A percentile compares a stretch with the other conserved stretches of the same genome.
phyloP scores from a whole-genome alignment of 768 basidiomycete species.

The Suillus hirtellus region DNA sequence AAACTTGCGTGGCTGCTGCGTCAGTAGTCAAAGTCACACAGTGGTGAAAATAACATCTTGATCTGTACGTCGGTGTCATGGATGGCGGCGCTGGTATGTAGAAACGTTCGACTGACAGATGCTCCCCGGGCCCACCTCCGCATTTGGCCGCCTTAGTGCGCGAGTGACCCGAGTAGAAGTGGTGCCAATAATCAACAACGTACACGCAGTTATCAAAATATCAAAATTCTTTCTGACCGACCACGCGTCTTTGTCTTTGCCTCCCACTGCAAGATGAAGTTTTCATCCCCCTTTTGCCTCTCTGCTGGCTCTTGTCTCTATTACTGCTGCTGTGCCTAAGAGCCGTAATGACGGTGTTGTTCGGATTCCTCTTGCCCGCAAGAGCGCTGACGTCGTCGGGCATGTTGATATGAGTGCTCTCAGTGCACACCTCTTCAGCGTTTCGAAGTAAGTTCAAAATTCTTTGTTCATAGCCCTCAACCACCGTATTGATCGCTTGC shows the following conservation, averaged over 20 bases:
- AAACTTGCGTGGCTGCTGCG: background rate
- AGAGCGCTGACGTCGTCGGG: background rate
- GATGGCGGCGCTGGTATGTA: background rate
- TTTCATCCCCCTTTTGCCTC: background rate
- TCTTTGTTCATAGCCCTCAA: background rate
- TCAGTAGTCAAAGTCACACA: background rate
- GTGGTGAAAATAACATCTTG: background rate
- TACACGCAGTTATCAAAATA: background rate
- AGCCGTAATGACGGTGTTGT: background rate
- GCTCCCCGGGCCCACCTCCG: background rate
- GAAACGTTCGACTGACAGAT: background rate
- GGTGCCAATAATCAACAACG: background rate
- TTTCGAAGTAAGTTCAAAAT: background rate
- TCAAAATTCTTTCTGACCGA: background rate
- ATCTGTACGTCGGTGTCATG: background rate
- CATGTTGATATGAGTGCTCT: background rate
- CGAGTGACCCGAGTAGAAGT: background rate
- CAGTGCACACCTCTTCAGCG: background rate
- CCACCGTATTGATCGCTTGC: background rate
- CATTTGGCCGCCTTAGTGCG: background rate
- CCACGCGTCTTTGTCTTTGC: background rate
- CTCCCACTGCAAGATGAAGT: background rate
- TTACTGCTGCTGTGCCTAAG: background rate
- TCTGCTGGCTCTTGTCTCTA: background rate
- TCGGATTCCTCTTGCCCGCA: conserved; percentile 1